Evolutionary conservation across 495 filamentous ascomycete genomes (phyloP), one percentile per base, ranked within the genome.

Genomic region (Glonium stellatum): DNA sequence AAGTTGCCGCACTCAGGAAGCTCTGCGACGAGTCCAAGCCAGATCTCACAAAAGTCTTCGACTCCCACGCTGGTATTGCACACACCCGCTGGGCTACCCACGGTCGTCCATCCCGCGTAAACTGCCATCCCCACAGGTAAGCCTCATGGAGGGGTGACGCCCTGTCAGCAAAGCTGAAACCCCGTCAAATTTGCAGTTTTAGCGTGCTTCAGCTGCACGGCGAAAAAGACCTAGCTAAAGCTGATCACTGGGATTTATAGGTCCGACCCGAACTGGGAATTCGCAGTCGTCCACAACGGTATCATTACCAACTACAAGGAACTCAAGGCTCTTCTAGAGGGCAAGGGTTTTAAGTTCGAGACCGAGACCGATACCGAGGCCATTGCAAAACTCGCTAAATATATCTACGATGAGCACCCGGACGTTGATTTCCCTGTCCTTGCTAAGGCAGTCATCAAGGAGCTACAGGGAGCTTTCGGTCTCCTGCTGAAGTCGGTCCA

Each of bases 231-330:
- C 47, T 46, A 35, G 46, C 54, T 52, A 49, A 22, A 15, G 27
- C 59, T 71, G 44, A 63, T 56, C 34, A 47, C 13, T 55, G 49
- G 27, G 8, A 23, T 18, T 61, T 5, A 22, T 60, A 84, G 82
- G 62, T 86, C 83, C 47, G 93, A 98, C 70, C 84, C 87, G 68
- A 87, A 78, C 67, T 97, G 91, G 90, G 85, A 97, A 75, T 98
- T 98, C 73, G 82, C 90, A 59, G 87, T 98, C 67, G 92, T 97
- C 46, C 93, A 98, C 85, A 98, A 98, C 75, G 93, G 93, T 72
- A 98, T 98, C 80, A 98, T 98, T 78, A 98, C 93, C 78, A 98
- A 98, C 81, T 98, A 98, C 84, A 98, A 98, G 79, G 93, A 98
- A 79, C 78, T 98, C 67, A 96, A 92, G 84, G 87, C 88, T 57